Evolutionary conservation across 768 basidiomycete genomes (phyloP), one percentile per base, ranked within the genome.

Genomic region (Mycena metata): DNA sequence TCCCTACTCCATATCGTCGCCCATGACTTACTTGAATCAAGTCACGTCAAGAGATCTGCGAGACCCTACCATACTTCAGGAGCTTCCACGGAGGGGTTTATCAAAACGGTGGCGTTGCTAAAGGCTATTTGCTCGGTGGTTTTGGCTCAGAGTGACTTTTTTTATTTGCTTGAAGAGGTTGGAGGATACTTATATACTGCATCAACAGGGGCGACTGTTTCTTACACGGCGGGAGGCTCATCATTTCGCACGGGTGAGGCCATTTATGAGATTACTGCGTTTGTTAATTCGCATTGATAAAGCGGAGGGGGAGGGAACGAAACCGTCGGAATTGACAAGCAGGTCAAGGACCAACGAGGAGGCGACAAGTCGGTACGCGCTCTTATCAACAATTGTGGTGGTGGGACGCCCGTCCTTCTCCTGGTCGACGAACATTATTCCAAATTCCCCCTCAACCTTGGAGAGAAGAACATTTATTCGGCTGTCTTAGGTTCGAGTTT

Each of bases 81-180:
- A 67, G 52, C 42, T 67, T 42, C n/a, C 66, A 67, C 19, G 59
- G 66, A 43, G 66, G 66, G 0, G 66, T 67, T 1, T 67, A 67
- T 21, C 52, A 60, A 16, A 61, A 54, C 4, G 52, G 33, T 11
- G 51, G 30, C 0, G 43, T 60, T 10, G 66, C 60, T 8, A 61
- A 61, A 21, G 66, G 66, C 2, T 67, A 61, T 26, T 21, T 67
- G 21, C 23, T 67, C 23, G 39, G 65, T 26, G 51, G 41, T 12
- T 66, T 60, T 26, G 57, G 57, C 0, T 23, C 58, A 1, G 49
- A 35, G 65, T 66, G n/a, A 35, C 57, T 54, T 42, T 10, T 23
- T 2, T 57, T 16, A 1, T 35, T n/a, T n/a, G 16, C 11, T 30
- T 15, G 15, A 30, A 13, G 11, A 2, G 15, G 30, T 16, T 55